Conservation (phyloP, 2,329 filamentous ascomycete species). For the Aspergillus latus region DNA sequence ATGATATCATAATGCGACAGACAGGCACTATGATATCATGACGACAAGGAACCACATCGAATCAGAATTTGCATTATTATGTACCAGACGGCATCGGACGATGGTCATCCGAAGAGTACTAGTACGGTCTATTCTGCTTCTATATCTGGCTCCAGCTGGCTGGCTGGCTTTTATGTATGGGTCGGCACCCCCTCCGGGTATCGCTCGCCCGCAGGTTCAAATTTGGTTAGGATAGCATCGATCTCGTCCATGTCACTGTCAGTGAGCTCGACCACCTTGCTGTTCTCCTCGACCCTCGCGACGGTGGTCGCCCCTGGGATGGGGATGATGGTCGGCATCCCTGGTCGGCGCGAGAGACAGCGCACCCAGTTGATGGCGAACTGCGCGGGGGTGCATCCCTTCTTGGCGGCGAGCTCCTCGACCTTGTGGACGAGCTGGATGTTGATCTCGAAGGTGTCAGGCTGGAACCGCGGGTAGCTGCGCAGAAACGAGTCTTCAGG, state of each 20-base stretch:
- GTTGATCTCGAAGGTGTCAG: conserved; percentile 53
- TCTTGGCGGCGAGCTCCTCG: conserved; percentile 46
- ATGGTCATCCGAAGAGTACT: background rate
- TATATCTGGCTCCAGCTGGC: no score
- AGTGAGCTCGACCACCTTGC: conserved; percentile 26
- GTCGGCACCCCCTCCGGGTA: conserved; percentile 18
- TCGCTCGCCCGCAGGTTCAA: conserved; percentile 38
- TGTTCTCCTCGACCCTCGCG: conserved; percentile 39
- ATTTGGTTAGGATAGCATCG: conserved; percentile 51
- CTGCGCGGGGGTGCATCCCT: conserved; percentile 47
- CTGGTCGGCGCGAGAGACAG: conserved; percentile 42
- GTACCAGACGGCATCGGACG: background rate
- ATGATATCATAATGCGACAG: conserved; percentile 1
- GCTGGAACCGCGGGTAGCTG: conserved; percentile 50
- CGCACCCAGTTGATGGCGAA: conserved; percentile 53
- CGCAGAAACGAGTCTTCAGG: conserved; percentile 49
- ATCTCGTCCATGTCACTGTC: conserved; percentile 50
- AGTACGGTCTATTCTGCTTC: no score
- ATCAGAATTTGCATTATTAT: background rate
- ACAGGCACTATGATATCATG: background rate
- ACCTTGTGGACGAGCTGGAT: conserved; percentile 50
- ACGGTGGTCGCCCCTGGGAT: conserved; percentile 41
- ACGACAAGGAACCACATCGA: no score
- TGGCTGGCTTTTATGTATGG: background rate
- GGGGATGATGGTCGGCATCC: conserved; percentile 45